Conservation (phyloP, 305 asterid genomes). For the Withania somnifera region DNA sequence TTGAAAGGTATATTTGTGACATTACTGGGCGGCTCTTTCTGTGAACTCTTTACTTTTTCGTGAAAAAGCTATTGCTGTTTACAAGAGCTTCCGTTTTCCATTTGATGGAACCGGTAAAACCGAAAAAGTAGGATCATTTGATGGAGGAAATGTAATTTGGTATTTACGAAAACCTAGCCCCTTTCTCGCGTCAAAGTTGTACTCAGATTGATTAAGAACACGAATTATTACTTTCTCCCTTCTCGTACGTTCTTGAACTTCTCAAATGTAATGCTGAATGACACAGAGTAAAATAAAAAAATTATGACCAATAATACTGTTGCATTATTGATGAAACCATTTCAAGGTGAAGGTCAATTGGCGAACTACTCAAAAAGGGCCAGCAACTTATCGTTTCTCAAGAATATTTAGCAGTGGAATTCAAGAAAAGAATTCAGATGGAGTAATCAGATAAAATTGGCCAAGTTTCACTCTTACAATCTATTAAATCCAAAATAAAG, state of each 20-base stretch:
- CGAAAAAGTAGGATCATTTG: background rate
- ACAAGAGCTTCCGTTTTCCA: background rate
- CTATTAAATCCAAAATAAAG: background rate
- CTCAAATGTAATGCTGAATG: background rate
- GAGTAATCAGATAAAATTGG: background rate
- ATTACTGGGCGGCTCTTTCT: too few species aligned
- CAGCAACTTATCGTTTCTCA: background rate
- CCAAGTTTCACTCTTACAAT: background rate
- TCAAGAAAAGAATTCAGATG: background rate
- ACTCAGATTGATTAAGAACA: too few species aligned
- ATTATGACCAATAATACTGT: background rate
- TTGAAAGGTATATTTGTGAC: too few species aligned
- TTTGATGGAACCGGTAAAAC: background rate
- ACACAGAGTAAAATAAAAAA: too few species aligned
- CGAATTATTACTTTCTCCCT: too few species aligned
- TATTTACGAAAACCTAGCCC: too few species aligned
- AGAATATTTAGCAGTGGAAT: background rate
- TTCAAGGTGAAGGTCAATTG: background rate
- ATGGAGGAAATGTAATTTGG: background rate
- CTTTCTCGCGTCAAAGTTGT: too few species aligned
- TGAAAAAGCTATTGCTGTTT: background rate
- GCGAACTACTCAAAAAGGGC: background rate
- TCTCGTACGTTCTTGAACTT: background rate
- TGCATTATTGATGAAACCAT: background rate
- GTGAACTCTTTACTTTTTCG: too few species aligned